phyloP scores from a whole-genome alignment of 345 rosid species.

The Arabis hirsuta region DNA sequence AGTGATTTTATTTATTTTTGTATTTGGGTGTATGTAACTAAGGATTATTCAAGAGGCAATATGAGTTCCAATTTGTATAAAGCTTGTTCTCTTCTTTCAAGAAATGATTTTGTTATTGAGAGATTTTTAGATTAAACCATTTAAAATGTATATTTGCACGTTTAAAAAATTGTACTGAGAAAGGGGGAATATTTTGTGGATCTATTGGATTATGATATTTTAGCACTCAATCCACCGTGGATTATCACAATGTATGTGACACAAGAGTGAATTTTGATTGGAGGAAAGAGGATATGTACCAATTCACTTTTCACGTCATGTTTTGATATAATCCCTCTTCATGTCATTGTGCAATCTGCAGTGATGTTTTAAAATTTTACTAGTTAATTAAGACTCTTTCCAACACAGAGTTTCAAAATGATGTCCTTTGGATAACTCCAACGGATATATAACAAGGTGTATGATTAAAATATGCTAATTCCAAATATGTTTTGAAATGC shows the following conservation, averaged over 20 bases:
- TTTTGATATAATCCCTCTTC: not conserved
- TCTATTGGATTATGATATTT: not conserved
- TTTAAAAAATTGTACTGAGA: not conserved
- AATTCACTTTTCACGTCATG: conserved; percentile 27
- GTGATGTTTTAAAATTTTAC: not conserved
- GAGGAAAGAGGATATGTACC: conserved; percentile 35
- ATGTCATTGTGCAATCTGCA: conserved; percentile 10
- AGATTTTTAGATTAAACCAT: not conserved
- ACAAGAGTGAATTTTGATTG: conserved; percentile 30
- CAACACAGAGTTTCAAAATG: not conserved
- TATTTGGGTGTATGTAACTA: conserved; percentile 34
- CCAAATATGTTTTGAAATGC: too few relatives aligned
- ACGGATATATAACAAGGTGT: conserved; percentile 12
- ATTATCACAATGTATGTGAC: not conserved
- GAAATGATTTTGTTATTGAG: not conserved
- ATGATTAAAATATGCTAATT: not conserved
- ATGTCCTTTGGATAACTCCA: conserved; percentile 38
- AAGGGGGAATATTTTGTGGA: not conserved
- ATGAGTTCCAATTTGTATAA: conserved; percentile 41
- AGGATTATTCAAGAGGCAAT: conserved; percentile 23
- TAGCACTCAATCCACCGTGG: not conserved
- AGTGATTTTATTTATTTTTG: conserved; percentile 25
- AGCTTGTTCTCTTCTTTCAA: conserved; percentile 7
- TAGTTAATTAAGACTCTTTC: too few relatives aligned
- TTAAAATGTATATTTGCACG: not conserved